A percentile compares a stretch with the other conserved stretches of the same genome.
Evolutionary conservation across 2,329 filamentous ascomycete species (phyloP).

Genomic region (Fusarium globosum): DNA sequence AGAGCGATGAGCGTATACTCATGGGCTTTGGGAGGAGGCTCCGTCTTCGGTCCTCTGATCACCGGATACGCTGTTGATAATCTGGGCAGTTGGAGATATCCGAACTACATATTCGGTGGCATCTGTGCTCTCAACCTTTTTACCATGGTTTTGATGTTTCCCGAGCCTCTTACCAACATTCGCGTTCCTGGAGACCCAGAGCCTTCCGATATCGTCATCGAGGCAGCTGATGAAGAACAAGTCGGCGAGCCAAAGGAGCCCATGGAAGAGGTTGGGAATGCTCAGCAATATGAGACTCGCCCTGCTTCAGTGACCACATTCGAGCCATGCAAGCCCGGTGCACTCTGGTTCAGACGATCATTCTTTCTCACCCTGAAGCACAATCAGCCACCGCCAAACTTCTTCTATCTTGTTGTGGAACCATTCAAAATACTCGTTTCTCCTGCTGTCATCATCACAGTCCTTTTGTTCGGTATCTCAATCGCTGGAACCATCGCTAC

Average conservation of each 20-base stretch:
- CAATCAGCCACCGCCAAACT: not conserved
- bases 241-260: not conserved
- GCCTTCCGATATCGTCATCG: rapidly evolving
- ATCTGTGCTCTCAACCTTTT: not conserved
- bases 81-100: not conserved
- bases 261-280: not conserved
- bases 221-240: not conserved
- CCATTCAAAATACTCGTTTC: not conserved
- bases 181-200: not conserved
- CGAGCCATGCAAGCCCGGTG: not conserved
- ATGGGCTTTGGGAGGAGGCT: rapidly evolving
- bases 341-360: not conserved
- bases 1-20: not conserved
- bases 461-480: not conserved
- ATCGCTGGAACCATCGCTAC: not conserved
- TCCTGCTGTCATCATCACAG: not conserved
- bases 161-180: not conserved
- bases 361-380: not conserved
- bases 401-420: not conserved
- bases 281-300: not conserved
- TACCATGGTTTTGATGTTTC: not conserved
- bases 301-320: not conserved
- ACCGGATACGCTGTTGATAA: not conserved
- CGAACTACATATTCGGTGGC: not conserved
- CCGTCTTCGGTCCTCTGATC: not conserved